Evolutionary conservation across 2,329 filamentous ascomycete species (phyloP), one percentile per base, ranked within the genome.

Genomic region (Cadophora sp.): DNA sequence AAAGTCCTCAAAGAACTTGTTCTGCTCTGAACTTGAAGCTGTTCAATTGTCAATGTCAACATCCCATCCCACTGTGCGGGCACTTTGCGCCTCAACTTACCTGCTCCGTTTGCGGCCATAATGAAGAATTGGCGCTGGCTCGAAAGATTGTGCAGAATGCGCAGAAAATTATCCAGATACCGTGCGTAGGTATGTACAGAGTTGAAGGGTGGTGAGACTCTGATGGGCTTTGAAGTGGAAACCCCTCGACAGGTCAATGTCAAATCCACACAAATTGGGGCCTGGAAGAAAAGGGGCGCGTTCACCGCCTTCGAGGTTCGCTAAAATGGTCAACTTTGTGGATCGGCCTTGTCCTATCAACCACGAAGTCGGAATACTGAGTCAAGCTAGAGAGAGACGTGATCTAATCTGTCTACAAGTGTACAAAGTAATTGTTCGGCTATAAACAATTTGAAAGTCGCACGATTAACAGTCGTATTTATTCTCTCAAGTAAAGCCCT

Each of bases 1-100:
- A 71, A 85, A 83, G 74, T 90, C 87, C 73, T 85, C 83, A 62
- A 85, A 84, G 76, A 86, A 87, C 63, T 74, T 77, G 62, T 73
- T 66, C 22, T 60, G 58, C 46, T 46, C 63, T 40, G 64, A 48
- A 46, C 34, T 48, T 31, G 53, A 37, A 26, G 55, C 65, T 66
- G 34, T 43, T 26, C 37, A 48, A 58, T 58, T 43, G 62, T 64
- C 37, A 46, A 65, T 24, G 22, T 50, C 40, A 43, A 16, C 16
- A 43, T 43, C 6, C 64, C 56, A 60, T 48, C 48, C 43, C 43
- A 48, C 40, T 37, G 27, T 48, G 65, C 5, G 43, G 24, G 48
- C 60, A 14, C 26, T 34, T 59, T 48, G 34, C 65, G 58, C 58
- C 24, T 34, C 59, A 11, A 62, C 65, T 40, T 66, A 66, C 65